These are phyloP conservation scores for Rhodofomes roseus DNA, from an alignment of 1,284 basidiomycete genomes.

Conservation along the genomic window DNA sequence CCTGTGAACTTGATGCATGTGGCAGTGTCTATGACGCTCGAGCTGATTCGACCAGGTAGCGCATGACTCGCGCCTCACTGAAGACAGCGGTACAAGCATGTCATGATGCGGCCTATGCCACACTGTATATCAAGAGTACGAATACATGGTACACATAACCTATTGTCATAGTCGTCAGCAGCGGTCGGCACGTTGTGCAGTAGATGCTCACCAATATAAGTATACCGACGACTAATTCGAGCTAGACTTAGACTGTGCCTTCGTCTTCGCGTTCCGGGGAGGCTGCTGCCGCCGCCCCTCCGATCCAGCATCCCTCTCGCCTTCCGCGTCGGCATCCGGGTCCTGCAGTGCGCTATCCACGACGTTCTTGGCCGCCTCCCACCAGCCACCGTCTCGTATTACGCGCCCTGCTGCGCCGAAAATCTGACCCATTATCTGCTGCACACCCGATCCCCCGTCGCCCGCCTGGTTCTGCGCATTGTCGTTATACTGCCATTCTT, in stretches of 20 bases:
- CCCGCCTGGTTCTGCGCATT: conserved; percentile 22
- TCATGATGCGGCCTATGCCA: no score
- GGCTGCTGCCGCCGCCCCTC: conserved; percentile 11
- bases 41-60: no score
- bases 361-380: conserved; percentile 36
- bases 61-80: no score
- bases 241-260: not conserved
- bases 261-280: conserved; percentile 7
- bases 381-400: conserved; percentile 39
- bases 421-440: conserved; percentile 42
- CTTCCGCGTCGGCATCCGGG: conserved; percentile 4
- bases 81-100: no score
- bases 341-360: conserved; percentile 11
- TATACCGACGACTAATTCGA: not conserved
- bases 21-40: no score
- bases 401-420: conserved; percentile 35
- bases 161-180: not conserved
- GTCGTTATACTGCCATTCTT: conserved; percentile 54
- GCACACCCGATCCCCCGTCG: conserved; percentile 30
- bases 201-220: not conserved
- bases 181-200: not conserved
- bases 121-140: not conserved
- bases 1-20: not conserved
- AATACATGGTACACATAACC: not conserved
- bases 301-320: conserved; percentile 5